A percentile compares a stretch with the other conserved stretches of the same genome.
These are phyloP conservation scores for Populus pruinosa DNA, from an alignment of 345 rosid species.

Conservation along the genomic window DNA sequence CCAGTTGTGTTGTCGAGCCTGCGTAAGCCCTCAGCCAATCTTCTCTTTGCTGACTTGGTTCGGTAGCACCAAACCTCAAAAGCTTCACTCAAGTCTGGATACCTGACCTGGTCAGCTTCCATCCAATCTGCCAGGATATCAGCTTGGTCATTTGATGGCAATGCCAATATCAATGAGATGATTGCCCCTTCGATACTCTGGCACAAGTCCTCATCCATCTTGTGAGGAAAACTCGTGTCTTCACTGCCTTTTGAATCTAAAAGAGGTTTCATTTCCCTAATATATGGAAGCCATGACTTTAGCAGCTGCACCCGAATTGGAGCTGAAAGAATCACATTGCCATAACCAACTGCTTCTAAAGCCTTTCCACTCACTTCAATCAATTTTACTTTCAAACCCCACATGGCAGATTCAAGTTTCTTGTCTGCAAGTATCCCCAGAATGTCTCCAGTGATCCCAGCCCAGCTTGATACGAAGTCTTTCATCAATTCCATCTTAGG, in stretches of 20 bases:
- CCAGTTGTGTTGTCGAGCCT: constrained; percentile 28
- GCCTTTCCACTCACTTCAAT: constrained; percentile 77
- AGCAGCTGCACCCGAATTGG: constrained; percentile 48
- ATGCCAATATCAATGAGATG: constrained; percentile 62
- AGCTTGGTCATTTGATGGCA: constrained; percentile 85
- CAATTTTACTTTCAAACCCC: constrained; percentile 72
- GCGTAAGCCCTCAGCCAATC: constrained; percentile 59
- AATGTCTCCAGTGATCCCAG: constrained; percentile 47
- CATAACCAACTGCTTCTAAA: constrained; percentile 89
- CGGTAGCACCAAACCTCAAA: constrained; percentile 96
- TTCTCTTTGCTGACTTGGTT: constrained; percentile 92
- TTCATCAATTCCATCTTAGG: constrained; percentile 73
- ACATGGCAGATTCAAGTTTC: constrained; percentile 49
- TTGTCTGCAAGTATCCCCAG: constrained; percentile 49
- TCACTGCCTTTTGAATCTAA: constrained; percentile 46
- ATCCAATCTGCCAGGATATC: constrained; percentile 88
- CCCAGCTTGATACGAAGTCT: constrained; percentile 76
- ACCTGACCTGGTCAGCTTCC: constrained; percentile 53
- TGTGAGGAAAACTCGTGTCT: constrained; percentile 43
- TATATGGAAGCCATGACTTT: constrained; percentile 81
- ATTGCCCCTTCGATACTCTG: constrained; percentile 78
- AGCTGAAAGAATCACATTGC: constrained; percentile 68
- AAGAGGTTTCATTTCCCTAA: constrained; percentile 70
- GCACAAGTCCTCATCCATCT: constrained; percentile 80
- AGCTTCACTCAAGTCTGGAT: constrained; percentile 89